A percentile compares a stretch with the other conserved stretches of the same genome.
Conservation (phyloP, 2,329 filamentous ascomycete genomes). For the Zymoseptoria brevis region DNA sequence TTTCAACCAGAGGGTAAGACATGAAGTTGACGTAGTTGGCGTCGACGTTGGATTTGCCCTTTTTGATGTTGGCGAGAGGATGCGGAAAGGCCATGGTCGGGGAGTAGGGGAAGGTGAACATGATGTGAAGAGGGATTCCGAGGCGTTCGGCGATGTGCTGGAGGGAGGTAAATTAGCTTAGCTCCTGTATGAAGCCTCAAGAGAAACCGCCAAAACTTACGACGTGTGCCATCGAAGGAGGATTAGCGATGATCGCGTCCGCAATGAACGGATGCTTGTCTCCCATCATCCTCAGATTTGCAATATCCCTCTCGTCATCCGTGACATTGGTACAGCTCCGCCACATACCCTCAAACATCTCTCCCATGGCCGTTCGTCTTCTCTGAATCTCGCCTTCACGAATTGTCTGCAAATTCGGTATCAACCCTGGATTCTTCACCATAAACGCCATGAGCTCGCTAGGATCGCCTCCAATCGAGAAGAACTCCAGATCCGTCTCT, state of each 20-base stretch:
- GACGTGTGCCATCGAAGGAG: slow-evolving; percentile 68
- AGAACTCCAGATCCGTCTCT: slow-evolving; percentile 68
- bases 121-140: slow-evolving; percentile 61
- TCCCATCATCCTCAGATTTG: slow-evolving; percentile 59
- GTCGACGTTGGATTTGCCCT: slow-evolving; percentile 56
- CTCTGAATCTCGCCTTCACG: slow-evolving; percentile 64
- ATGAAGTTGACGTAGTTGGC: slow-evolving; percentile 71
- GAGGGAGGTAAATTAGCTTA: background rate
- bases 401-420: slow-evolving; percentile 65
- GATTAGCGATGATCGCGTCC: slow-evolving; percentile 80
- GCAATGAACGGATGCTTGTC: slow-evolving; percentile 55
- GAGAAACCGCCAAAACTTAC: background rate
- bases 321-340: slow-evolving; percentile 66
- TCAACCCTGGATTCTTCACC: slow-evolving; percentile 74
- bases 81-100: slow-evolving; percentile 70
- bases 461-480: slow-evolving; percentile 70
- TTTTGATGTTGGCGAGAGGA: slow-evolving; percentile 66
- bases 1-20: slow-evolving; percentile 70
- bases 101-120: slow-evolving; percentile 59
- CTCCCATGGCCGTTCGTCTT: slow-evolving; percentile 61
- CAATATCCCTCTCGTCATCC: slow-evolving; percentile 56
- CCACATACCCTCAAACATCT: slow-evolving; percentile 82
- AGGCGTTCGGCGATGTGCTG: slow-evolving; percentile 67
- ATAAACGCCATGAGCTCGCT: slow-evolving; percentile 80
- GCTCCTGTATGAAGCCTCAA: too few relatives aligned